These are phyloP conservation scores for Corchorus capsularis DNA, from an alignment of 345 rosid species.

Conservation along the genomic window DNA sequence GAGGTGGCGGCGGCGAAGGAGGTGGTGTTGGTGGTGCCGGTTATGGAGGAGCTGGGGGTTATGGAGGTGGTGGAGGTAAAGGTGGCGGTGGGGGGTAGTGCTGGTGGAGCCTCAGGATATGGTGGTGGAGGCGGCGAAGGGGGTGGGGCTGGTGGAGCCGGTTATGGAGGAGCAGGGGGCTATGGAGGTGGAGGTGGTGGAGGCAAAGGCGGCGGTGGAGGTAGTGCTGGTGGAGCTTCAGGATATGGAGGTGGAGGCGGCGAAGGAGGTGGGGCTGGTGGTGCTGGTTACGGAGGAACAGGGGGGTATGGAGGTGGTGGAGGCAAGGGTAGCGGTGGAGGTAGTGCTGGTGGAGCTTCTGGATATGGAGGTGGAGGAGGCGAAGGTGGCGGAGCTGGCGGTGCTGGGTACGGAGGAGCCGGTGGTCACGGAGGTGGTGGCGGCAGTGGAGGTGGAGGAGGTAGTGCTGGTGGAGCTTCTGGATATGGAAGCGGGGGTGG, in stretches of 20 bases:
- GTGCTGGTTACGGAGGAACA: conserved; percentile 24
- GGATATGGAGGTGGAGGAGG: conserved; percentile 36
- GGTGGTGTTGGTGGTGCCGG: conserved; percentile 16
- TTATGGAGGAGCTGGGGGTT: conserved; percentile 14
- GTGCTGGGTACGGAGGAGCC: neutral
- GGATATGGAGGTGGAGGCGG: conserved; percentile 32
- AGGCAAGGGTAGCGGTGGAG: conserved; percentile 6
- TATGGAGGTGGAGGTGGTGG: conserved; percentile 21
- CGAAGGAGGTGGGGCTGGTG: conserved; percentile 29
- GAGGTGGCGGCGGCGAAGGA: conserved; percentile 28
- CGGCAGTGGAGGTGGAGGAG: conserved; percentile 10
- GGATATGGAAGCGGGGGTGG: conserved; percentile 24
- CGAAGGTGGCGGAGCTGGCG: conserved; percentile 28
- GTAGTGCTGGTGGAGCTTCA: conserved; percentile 12
- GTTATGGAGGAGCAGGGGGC: conserved; percentile 22
- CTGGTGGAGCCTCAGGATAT: conserved; percentile 25
- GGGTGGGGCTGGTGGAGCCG: conserved; percentile 13
- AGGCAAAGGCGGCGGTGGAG: conserved; percentile 28
- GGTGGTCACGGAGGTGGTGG: conserved; percentile 28
- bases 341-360: conserved; percentile 28
- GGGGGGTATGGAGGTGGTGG: conserved; percentile 33
- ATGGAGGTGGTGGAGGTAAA: conserved; percentile 22
- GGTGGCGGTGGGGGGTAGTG: conserved; percentile 20
- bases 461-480: conserved; percentile 21
- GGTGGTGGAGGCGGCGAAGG: conserved; percentile 31